phyloP scores from a whole-genome alignment of 352 stramenopile genomes.

The Pythium dissotocum region DNA sequence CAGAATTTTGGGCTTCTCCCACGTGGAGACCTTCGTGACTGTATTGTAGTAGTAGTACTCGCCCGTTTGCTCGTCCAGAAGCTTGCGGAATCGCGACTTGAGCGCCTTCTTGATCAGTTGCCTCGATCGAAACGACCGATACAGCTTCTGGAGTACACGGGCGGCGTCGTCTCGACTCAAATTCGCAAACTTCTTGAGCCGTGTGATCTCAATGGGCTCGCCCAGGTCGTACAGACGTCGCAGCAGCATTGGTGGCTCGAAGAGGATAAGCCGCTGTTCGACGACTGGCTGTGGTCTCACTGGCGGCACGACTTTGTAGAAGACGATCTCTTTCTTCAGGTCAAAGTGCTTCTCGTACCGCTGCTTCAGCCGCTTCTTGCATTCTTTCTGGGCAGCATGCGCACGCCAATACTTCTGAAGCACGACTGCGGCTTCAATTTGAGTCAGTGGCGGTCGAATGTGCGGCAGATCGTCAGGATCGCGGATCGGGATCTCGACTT shows the following conservation, averaged over 20 bases:
- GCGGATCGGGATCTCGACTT: constrained; percentile 67
- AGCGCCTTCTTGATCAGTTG: constrained; percentile 44
- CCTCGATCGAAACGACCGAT: constrained; percentile 40
- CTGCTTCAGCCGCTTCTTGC: constrained; percentile 28
- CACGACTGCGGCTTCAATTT: constrained; percentile 45
- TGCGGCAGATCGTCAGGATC: constrained; percentile 58
- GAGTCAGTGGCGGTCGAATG: constrained; percentile 54
- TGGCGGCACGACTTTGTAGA: constrained; percentile 45
- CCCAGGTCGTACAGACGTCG: constrained; percentile 60
- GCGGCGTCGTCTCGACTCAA: constrained; percentile 58
- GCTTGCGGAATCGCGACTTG: constrained; percentile 53
- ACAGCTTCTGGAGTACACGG: constrained; percentile 52
- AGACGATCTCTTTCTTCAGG: constrained; percentile 51
- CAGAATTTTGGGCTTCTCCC: constrained; percentile 60
- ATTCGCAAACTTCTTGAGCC: constrained; percentile 43
- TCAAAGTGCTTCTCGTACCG: constrained; percentile 78
- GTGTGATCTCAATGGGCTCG: constrained; percentile 64
- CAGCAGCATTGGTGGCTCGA: constrained; percentile 37
- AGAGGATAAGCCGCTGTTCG: constrained; percentile 22
- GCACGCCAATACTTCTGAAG: constrained; percentile 48
- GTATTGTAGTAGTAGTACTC: constrained; percentile 77
- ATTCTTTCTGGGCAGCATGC: constrained; percentile 31
- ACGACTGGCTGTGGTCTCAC: background rate
- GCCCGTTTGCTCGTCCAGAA: constrained; percentile 51
- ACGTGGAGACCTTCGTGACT: constrained; percentile 66